Percentiles rank a stretch among this genome's conserved stretches.
Conservation (phyloP, 2,329 filamentous ascomycete species). For the Leptosphaerulina australis region DNA sequence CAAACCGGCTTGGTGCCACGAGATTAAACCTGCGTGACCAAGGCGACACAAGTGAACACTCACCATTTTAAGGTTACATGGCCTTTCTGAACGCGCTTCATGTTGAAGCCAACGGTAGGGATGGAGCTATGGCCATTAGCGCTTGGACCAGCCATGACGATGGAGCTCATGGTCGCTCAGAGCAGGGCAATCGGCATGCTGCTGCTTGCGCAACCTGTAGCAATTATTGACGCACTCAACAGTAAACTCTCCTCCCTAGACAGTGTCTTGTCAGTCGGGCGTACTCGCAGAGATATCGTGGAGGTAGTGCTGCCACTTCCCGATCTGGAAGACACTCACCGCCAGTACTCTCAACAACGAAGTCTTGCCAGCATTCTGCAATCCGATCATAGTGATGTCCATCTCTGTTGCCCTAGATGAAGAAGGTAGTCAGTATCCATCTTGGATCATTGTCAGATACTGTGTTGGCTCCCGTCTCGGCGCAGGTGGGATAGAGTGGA, state of each 20-base stretch:
- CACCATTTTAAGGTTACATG: constrained; percentile 97
- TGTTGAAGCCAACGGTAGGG: constrained; percentile 98
- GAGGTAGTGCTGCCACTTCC: constrained; percentile 39
- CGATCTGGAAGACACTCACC: constrained; percentile 66
- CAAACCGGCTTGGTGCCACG: constrained; percentile 44
- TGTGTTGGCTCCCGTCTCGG: constrained; percentile 28
- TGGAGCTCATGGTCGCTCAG: constrained; percentile 38
- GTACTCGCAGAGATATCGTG: constrained; percentile 27
- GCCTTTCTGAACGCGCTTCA: constrained; percentile 96
- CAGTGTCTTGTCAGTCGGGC: constrained; percentile 38
- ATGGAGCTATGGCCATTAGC: constrained; percentile 75
- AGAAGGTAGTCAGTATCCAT: constrained; percentile 30
- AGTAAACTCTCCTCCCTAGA: constrained; percentile 94
- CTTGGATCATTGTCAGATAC: constrained; percentile 14
- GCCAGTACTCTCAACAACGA: constrained; percentile 91
- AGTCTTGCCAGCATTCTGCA: constrained; percentile 98
- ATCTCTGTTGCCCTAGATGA: constrained; percentile 88
- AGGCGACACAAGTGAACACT: constrained; percentile 44
- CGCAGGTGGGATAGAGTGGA: constrained; percentile 21
- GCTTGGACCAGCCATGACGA: constrained; percentile 36
- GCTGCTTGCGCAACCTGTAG: constrained; percentile 34
- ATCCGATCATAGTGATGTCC: constrained; percentile 98
- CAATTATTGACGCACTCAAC: constrained; percentile 78
- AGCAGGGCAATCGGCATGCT: constrained; percentile 35
- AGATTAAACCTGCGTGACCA: constrained; percentile 46